Base-by-base conservation (phyloP, 208 protist genomes). In the Trypanosoma conorhini region DNA sequence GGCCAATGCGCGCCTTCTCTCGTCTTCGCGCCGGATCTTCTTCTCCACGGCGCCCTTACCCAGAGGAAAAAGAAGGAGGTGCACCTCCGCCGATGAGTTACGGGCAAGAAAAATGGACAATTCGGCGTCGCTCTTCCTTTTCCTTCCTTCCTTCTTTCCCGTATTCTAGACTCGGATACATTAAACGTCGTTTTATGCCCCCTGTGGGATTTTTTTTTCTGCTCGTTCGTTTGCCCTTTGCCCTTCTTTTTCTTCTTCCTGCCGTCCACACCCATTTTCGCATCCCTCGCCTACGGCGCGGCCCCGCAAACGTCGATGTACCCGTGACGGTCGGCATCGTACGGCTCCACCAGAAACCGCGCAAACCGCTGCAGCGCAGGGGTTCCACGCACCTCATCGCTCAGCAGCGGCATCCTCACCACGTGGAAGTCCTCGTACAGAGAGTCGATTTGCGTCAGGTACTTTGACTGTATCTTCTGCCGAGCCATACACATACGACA, bases 381-480 rank as follows among this genome's bases (percentile, higher is more conserved):
- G n/a, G 90, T 67, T 22, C 96, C 96, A 74, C 96, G 91, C 28
- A 98, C 89, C 76, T 99, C 97, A 30, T 93, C 70, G n/a, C 78
- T 80, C 10, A 98, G 71, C 3, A 99, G 76, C 46, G 97, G 98
- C 77, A 98, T 85, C 68, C 91, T 88, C 17, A 97, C 84, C 5
- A 99, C 82, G 77, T 99, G 93, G 76, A 99, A 94, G 67, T 90
- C 84, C 40, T 99, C 97, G 82, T 99, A 99, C 8, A 99, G 80
- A 26, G 96, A 87, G 17, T 89, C 82, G 44, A 99, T 98, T 79
- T 99, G 95, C 8, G 82, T 79, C 13, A 99, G 68, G 78, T 99
- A 99, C 80, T 99, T 99, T 21, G 81, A 38, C 87, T 99, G 98
- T 48, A 99, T 98, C 52, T 81, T 82, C 52, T 92, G 67, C 46